Evolutionary conservation across 2,329 filamentous ascomycete species (phyloP), one percentile per base, ranked within the genome.

Genomic region (Paracamarosporium sp.): DNA sequence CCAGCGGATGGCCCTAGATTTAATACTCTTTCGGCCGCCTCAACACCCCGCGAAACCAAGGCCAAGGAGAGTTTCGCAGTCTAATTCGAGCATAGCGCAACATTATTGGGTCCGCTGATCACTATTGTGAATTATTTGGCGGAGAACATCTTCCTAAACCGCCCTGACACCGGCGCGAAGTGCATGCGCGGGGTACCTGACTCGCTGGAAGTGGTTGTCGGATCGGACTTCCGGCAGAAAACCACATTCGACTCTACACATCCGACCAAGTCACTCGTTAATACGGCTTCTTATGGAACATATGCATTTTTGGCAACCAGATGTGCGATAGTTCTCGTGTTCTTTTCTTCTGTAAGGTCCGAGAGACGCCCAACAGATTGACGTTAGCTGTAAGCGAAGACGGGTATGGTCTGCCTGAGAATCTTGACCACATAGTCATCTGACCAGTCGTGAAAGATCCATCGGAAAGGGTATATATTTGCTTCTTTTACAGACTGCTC

Each of bases 61-160:
- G 24, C 41, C 41, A 46, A 36, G 46, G 46, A n/a, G 5, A 15
- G 3, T 7, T 30, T 40, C 9, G n/a, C 45, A 30, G 47, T 30
- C 7, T 22, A 20, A 22, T 40, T 22, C 6, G 20, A 11, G 47
- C 20, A 50, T 40, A 31, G 47, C 24, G 33, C n/a, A 40, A 17
- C 13, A 25, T 6, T 13, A 25, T 22, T 17, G 13, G 22, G n/a
- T 17, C 17, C 20, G 47, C 52, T 38, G 47, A 13, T 46, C 3
- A 25, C 25, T 50, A 52, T 15, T 40, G 25, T 30, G 17, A 48
- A 40, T 40, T 33, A 30, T 48, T 11, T 33, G 56, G 60, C 68
- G 69, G 69, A 72, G 62, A 62, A 68, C 61, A 63, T 68, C 70
- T 65, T 71, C 68, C 69, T 59, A 62, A 35, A 11, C 20, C 22